Percentiles rank a stretch among this genome's conserved stretches.
Evolutionary conservation across 495 filamentous ascomycete genomes (phyloP).

Genomic region (Xylaria acuta): DNA sequence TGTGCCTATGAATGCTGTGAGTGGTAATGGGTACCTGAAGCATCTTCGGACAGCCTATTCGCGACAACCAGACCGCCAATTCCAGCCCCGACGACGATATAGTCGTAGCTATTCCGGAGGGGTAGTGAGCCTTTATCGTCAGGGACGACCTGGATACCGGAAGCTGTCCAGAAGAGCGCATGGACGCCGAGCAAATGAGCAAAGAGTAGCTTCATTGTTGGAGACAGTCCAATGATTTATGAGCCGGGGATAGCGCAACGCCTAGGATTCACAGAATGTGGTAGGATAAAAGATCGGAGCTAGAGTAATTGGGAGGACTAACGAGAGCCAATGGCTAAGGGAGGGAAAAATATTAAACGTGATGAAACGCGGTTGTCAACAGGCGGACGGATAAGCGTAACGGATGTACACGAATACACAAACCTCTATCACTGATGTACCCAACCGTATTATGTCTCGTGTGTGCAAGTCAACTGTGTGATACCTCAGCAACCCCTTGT

Average conservation of each 20-base stretch:
- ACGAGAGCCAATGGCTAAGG: background rate
- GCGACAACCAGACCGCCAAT: slow-evolving; percentile 61
- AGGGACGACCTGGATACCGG: slow-evolving; percentile 24
- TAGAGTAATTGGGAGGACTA: background rate
- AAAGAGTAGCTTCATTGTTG: background rate
- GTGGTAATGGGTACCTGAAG: slow-evolving; percentile 33
- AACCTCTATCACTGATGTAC: background rate
- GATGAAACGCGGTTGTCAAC: background rate
- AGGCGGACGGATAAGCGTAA: background rate
- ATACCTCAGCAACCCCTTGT: background rate
- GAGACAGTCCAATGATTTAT: background rate
- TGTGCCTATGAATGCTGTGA: background rate
- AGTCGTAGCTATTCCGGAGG: slow-evolving; percentile 50
- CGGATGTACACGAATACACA: background rate
- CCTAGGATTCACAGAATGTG: too few species aligned
- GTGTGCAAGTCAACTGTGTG: too few species aligned
- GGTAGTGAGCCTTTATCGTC: slow-evolving; percentile 22
- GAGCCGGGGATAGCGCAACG: too few species aligned
- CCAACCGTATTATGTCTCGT: background rate
- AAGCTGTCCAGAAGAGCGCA: slow-evolving; percentile 24
- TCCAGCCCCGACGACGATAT: slow-evolving; percentile 60
- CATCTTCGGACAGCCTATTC: slow-evolving; percentile 57
- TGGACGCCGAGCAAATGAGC: slow-evolving; percentile 19
- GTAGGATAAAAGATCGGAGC: background rate
- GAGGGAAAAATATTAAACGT: background rate